Evolutionary conservation across 345 rosid genomes (phyloP), one percentile per base, ranked within the genome.

Genomic region (Populus pruinosa): DNA sequence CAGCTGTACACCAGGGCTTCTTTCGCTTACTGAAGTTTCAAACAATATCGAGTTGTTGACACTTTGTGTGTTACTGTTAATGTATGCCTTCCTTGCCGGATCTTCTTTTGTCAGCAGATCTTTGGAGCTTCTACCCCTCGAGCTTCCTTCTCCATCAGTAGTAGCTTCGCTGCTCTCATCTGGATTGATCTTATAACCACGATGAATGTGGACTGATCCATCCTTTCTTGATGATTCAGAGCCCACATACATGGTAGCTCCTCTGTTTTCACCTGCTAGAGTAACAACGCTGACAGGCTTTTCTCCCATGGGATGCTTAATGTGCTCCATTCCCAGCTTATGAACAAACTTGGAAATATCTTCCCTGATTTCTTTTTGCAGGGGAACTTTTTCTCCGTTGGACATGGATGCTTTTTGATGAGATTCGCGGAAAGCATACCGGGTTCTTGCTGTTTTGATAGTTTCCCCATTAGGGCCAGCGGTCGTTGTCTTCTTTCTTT

Each of bases 201-300:
- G 86, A 78, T 73, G 89, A 79, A 89, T 92, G 76, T 82, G 91
- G 76, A 90, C 73, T 12, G 87, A 86, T 33, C 82, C 90, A 6
- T 79, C 89, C 81, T 81, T 89, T 82, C 71, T 86, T 44, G 74
- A 65, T 41, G 87, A 83, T 55, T 88, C 94, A 38, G 87, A 80
- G 74, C 81, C 83, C 73, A 89, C 8, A 62, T 84, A 80, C 94
- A 91, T 92, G 41, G 83, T 80, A 2, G 96, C 98, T 81, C 98
- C 99, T 85, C 76, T 89, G 85, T 92, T 94, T 82, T 96, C 98
- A 20, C 98, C 98, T 5, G 97, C 90, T 56, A 94, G 74, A 17
- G 97, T 92, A 44, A 86, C 72, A 39, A 90, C 77, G 62, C 85
- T 82, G 18, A 82, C 85, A 1, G 82, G 76, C 80, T 84, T 84